Percentiles rank a stretch among this genome's conserved stretches.
Evolutionary conservation across 2,329 filamentous ascomycete species (phyloP).

Genomic region (Raffaelea arxii): DNA sequence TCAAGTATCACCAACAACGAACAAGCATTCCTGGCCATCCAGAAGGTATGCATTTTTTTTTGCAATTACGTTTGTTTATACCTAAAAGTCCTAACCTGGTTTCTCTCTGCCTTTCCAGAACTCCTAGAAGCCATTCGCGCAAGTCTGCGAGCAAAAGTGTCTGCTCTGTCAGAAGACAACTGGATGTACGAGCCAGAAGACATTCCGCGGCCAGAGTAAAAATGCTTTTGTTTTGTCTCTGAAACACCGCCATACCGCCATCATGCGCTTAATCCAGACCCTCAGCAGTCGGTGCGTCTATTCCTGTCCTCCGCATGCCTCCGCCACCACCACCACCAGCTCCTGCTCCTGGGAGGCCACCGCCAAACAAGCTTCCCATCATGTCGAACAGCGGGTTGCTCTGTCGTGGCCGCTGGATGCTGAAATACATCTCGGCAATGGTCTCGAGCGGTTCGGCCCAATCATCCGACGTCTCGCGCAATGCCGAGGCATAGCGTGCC

Average conservation of each 20-base stretch:
- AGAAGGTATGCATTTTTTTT: slow-evolving; percentile 41
- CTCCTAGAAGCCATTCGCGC: slow-evolving; percentile 59
- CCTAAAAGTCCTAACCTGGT: too few species aligned
- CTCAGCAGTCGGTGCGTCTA: slow-evolving; percentile 44
- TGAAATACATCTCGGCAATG: slow-evolving; percentile 95
- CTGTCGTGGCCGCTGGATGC: slow-evolving; percentile 77
- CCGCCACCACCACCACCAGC: slow-evolving; percentile 38
- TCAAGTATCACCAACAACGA: slow-evolving; percentile 50
- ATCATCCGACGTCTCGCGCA: slow-evolving; percentile 58
- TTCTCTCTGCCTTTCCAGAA: too few species aligned
- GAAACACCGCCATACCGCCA: background rate
- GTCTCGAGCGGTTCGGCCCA: slow-evolving; percentile 80
- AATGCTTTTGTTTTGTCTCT: background rate
- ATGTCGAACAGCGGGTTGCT: slow-evolving; percentile 93
- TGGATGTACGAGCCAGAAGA: slow-evolving; percentile 83
- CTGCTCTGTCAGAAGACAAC: slow-evolving; percentile 67
- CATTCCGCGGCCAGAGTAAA: slow-evolving; percentile 28
- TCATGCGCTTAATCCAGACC: slow-evolving; percentile 41
- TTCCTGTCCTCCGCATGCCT: slow-evolving; percentile 29
- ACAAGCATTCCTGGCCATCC: slow-evolving; percentile 50
- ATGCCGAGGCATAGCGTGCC: slow-evolving; percentile 68
- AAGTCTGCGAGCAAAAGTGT: slow-evolving; percentile 63
- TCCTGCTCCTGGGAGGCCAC: slow-evolving; percentile 45
- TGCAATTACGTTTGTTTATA: background rate
- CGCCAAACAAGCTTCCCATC: slow-evolving; percentile 93